A percentile compares a stretch with the other conserved stretches of the same genome.
Conservation (phyloP, 2,329 filamentous ascomycete genomes). For the Ophiobolus disseminans region DNA sequence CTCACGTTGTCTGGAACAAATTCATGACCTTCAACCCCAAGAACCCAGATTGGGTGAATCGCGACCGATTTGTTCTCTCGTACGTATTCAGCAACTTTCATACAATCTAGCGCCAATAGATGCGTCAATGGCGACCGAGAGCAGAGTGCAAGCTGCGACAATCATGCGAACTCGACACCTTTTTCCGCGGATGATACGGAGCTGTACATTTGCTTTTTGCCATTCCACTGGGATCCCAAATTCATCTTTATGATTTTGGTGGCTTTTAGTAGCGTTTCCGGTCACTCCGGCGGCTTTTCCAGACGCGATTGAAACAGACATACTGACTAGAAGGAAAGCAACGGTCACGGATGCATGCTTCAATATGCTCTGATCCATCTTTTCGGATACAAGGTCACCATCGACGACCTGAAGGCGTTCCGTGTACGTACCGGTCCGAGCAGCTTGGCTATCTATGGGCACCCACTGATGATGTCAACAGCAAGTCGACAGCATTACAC, state of each 20-base stretch:
- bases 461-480: constrained; percentile 38
- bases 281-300: constrained; percentile 16
- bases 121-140: constrained; percentile 2
- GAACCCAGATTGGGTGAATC: constrained; percentile 96
- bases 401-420: constrained; percentile 96
- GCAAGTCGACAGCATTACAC: constrained; percentile 81
- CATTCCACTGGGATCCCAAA: neutral
- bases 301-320: constrained; percentile 2
- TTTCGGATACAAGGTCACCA: constrained; percentile 83
- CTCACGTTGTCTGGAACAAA: constrained; percentile 98
- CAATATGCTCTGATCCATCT: constrained; percentile 98
- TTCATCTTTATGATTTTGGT: constrained; percentile 1
- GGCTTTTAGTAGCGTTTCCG: constrained; percentile 15
- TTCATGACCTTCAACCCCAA: constrained; percentile 99
- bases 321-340: constrained; percentile 63
- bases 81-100: constrained; percentile 62
- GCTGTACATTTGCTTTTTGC: neutral
- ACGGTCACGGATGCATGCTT: constrained; percentile 99
- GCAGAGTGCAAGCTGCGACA: constrained; percentile 8
- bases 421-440: constrained; percentile 69
- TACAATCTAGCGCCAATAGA: neutral
- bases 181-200: constrained; percentile 25
- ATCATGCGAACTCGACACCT: constrained; percentile 9
- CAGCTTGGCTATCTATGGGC: constrained; percentile 56
- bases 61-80: constrained; percentile 99